A percentile compares a stretch with the other conserved stretches of the same genome.
Conservation (phyloP, 129 eudicot species). For the Flaveria trinervia region DNA sequence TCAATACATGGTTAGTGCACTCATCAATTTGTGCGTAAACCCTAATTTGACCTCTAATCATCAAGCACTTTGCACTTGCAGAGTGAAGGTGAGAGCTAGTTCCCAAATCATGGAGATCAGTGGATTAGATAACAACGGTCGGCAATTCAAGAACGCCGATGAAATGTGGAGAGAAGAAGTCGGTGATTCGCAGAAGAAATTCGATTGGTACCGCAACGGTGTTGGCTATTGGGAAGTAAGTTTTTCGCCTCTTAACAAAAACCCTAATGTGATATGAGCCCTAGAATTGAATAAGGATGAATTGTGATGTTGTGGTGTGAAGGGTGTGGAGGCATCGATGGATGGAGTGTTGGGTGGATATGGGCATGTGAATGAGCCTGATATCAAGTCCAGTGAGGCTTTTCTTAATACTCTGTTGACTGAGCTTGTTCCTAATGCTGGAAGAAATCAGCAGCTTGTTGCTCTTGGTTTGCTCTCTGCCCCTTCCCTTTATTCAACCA, state of each 20-base stretch:
- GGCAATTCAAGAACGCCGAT: slow-evolving; percentile 71
- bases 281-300: slow-evolving; percentile 1
- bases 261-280: neutral
- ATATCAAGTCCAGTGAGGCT: slow-evolving; percentile 69
- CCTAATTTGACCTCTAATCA: slow-evolving; percentile 8
- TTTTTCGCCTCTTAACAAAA: neutral
- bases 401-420: slow-evolving; percentile 65
- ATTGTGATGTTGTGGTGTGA: slow-evolving; percentile 26
- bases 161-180: slow-evolving; percentile 97
- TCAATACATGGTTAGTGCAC: slow-evolving; percentile 10
- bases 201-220: slow-evolving; percentile 74
- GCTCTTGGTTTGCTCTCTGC: slow-evolving; percentile 65
- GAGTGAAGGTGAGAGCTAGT: neutral
- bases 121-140: slow-evolving; percentile 77
- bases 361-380: slow-evolving; percentile 83
- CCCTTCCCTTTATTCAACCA: slow-evolving; percentile 19
- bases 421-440: slow-evolving; percentile 52
- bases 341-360: slow-evolving; percentile 96
- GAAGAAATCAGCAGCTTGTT: slow-evolving; percentile 67
- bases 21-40: slow-evolving; percentile 16
- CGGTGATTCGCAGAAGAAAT: slow-evolving; percentile 62
- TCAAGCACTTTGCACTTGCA: neutral
- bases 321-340: slow-evolving; percentile 93
- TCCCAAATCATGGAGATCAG: slow-evolving; percentile 53
- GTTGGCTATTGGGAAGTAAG: slow-evolving; percentile 90